phyloP scores from a whole-genome alignment of 352 stramenopile genomes.

The Aphanomyces invadans region DNA sequence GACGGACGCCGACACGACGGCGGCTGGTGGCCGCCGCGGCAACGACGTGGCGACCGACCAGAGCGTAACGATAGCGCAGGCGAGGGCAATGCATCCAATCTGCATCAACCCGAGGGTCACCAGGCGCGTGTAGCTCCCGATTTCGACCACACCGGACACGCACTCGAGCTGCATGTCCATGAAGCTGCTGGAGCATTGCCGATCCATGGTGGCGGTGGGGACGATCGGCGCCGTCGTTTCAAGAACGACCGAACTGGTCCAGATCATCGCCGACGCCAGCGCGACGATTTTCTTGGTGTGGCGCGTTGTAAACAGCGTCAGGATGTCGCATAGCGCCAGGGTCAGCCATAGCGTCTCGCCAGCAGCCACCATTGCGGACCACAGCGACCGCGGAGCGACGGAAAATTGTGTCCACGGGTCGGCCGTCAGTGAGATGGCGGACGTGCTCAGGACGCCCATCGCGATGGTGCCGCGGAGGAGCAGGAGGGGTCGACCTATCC shows the following conservation, averaged over 20 bases:
- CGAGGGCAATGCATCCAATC: not conserved
- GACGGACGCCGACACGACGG: not conserved
- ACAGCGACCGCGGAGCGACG: not conserved
- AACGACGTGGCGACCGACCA: not conserved
- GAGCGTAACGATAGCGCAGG: no score
- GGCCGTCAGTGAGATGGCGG: not conserved
- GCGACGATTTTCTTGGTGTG: not conserved
- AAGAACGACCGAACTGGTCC: not conserved
- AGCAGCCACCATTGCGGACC: not conserved
- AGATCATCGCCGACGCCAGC: not conserved
- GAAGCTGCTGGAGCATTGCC: not conserved
- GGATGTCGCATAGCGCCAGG: not conserved
- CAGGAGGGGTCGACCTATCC: constrained; percentile 8
- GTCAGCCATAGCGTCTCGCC: constrained; percentile 2
- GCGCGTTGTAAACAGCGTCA: not conserved
- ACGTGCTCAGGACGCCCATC: not conserved
- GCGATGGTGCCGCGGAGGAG: not conserved
- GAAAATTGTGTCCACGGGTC: not conserved
- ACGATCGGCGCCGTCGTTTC: not conserved
- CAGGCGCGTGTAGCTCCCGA: not conserved
- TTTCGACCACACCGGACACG: not conserved
- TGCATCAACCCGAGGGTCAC: not conserved
- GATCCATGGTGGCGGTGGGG: not conserved
- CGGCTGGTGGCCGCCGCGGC: not conserved
- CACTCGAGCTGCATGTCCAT: constrained; percentile 18